Percentiles rank a stretch among this genome's conserved stretches.
Evolutionary conservation across 1,139 yeast species (phyloP).

Genomic region (Saccharomyces hybrid): DNA sequence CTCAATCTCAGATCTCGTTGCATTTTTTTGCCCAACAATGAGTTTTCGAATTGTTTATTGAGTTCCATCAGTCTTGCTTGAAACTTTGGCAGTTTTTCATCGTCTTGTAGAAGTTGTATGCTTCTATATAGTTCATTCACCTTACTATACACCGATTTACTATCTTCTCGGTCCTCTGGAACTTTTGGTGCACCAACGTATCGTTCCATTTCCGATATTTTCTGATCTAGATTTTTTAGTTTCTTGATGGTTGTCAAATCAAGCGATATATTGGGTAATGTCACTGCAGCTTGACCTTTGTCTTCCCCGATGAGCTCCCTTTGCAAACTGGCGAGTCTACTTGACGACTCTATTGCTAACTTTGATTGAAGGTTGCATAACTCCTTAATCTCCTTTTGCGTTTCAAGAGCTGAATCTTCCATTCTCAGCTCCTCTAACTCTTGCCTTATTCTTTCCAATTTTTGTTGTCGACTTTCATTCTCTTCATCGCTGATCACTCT

Average conservation of each 20-base stretch:
- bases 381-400: not conserved
- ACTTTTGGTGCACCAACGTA: not conserved
- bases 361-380: not conserved
- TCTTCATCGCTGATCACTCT: not conserved
- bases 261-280: not conserved
- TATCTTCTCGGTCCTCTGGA: not conserved
- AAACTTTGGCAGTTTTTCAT: conserved; percentile 19
- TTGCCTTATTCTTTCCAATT: not conserved
- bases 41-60: conserved; percentile 27
- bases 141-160: conserved; percentile 11
- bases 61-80: conserved; percentile 36
- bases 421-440: not conserved
- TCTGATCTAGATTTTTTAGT: not conserved
- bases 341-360: not conserved
- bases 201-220: not conserved
- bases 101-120: conserved; percentile 6
- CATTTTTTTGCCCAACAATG: conserved; percentile 19
- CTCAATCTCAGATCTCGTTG: conserved; percentile 24
- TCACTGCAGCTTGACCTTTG: not conserved
- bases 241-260: not conserved
- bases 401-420: not conserved
- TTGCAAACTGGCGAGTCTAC: not conserved
- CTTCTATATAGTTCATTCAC: conserved; percentile 23
- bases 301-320: not conserved
- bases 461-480: not conserved